Percentiles rank a stretch among this genome's conserved stretches.
These are phyloP conservation scores for Malassezia furfur DNA, from an alignment of 1,284 basidiomycete species.

Conservation along the genomic window DNA sequence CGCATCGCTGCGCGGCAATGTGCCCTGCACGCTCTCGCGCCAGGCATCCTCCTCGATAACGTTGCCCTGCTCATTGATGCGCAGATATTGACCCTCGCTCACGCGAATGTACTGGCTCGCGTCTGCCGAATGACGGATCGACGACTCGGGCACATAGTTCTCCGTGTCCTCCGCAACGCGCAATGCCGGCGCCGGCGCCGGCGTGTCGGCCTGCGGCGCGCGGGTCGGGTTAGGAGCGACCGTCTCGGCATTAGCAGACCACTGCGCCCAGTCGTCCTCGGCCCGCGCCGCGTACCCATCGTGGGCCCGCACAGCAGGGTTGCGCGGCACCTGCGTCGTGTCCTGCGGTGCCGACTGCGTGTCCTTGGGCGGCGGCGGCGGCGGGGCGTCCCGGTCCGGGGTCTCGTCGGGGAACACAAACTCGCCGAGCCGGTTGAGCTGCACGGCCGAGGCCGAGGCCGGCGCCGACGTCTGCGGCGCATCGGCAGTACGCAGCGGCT, in stretches of 20 bases:
- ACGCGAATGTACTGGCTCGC: background rate
- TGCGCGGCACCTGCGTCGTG: background rate
- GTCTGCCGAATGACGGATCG: background rate
- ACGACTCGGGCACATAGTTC: background rate
- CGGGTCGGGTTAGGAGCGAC: no score
- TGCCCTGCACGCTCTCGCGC: no score
- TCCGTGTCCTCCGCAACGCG: background rate
- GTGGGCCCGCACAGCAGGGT: background rate
- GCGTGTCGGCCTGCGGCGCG: background rate
- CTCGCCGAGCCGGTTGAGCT: background rate
- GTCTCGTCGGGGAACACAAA: background rate
- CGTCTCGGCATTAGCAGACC: background rate
- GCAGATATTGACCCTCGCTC: background rate
- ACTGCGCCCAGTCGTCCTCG: constrained; percentile 5
- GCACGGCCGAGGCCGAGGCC: background rate
- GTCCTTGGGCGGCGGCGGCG: constrained; percentile 5
- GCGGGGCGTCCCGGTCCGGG: background rate
- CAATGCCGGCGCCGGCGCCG: background rate
- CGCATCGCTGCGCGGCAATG: no score
- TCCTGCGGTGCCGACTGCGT: background rate
- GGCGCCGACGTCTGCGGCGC: no score
- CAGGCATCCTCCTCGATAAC: no score
- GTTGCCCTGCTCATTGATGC: background rate
- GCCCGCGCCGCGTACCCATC: background rate
- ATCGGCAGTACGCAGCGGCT: background rate